A percentile compares a stretch with the other conserved stretches of the same genome.
These are phyloP conservation scores for Malassezia nana DNA, from an alignment of 1,284 basidiomycete species.

Conservation along the genomic window DNA sequence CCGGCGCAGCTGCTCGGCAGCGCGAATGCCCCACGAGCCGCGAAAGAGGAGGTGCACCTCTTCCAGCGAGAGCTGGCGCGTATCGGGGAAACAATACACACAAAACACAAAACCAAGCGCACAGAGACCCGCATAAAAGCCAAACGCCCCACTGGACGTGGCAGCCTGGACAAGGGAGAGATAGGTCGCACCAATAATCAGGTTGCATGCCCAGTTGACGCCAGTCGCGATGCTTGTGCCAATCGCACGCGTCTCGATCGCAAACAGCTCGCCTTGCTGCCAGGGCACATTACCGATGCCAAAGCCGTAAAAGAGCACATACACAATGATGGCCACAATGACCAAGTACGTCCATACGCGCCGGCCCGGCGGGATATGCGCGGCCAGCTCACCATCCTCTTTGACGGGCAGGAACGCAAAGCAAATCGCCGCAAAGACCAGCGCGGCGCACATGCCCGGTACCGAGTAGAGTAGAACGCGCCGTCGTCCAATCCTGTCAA, in stretches of 20 bases:
- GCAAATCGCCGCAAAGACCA: slow-evolving; percentile 61
- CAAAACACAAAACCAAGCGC: slow-evolving; percentile 63
- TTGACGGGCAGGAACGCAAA: slow-evolving; percentile 61
- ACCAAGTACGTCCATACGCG: slow-evolving; percentile 59
- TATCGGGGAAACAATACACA: slow-evolving; percentile 51
- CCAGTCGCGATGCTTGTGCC: slow-evolving; percentile 63
- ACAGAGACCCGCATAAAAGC: slow-evolving; percentile 70
- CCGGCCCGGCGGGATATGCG: slow-evolving; percentile 4
- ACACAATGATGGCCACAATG: slow-evolving; percentile 65
- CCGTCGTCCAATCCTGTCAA: slow-evolving; percentile 67
- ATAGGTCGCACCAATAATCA: slow-evolving; percentile 66
- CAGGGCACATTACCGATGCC: slow-evolving; percentile 64
- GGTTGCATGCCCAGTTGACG: slow-evolving; percentile 66
- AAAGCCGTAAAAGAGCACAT: slow-evolving; percentile 66
- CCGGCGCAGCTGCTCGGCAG: slow-evolving; percentile 41
- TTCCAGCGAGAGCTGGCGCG: slow-evolving; percentile 60
- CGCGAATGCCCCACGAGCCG: slow-evolving; percentile 50
- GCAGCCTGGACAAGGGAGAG: slow-evolving; percentile 66
- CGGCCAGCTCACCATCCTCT: slow-evolving; percentile 16
- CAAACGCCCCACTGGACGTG: slow-evolving; percentile 57
- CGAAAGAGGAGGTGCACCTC: slow-evolving; percentile 56
- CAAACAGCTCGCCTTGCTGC: slow-evolving; percentile 76
- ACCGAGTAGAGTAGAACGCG: slow-evolving; percentile 66
- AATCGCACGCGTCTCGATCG: slow-evolving; percentile 60
- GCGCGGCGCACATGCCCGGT: slow-evolving; percentile 65